Evolutionary conservation across 2,329 filamentous ascomycete genomes (phyloP), one percentile per base, ranked within the genome.

Genomic region (Bertia moriformis): DNA sequence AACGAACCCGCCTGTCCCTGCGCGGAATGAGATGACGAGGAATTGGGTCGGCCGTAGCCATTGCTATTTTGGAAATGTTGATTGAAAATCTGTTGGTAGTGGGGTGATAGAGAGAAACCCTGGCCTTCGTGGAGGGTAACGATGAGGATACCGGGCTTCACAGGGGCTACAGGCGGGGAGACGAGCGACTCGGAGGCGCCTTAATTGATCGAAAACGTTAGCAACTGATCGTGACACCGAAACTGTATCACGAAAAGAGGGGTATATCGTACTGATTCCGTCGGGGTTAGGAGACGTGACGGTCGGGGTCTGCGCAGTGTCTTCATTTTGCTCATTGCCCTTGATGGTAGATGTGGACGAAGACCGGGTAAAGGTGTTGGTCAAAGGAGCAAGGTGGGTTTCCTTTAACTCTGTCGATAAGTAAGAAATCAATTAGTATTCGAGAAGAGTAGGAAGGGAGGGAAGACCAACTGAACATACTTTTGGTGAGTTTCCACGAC

Each of bases 101-200:
- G 83, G 41, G 88, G 83, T 41, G 91, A 91, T n/a, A 96, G 73
- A 37, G 88, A 84, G 58, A 98, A 89, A 39, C 80, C 80, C 51
- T 80, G 78, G 45, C 87, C 91, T 66, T 98, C 91, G 62, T 96
- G 89, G 29, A 98, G 77, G 13, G 91, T 98, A 45, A 98, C 83
- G 51, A 98, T 89, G 48, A 98, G 73, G 52, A 98, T 94, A 54
- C 91, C 91, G 18, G 91, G 91, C 62, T 93, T 93, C 39, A 83
- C 81, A 38, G 80, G 66, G 51, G 66, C 73, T 42, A 74, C 54
- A 52, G 82, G 60, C 61, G 80, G 63, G 56, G 83, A 35, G 15
- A 35, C 32, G 10, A 35, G 32, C 10, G 32, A 35, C 15, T 35
- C 32, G 12, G 32, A 35, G 32, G 32, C 32, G 15, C 7, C 32